A percentile compares a stretch with the other conserved stretches of the same genome.
Evolutionary conservation across 495 filamentous ascomycete genomes (phyloP).

Genomic region (Corynascus novoguineensis): DNA sequence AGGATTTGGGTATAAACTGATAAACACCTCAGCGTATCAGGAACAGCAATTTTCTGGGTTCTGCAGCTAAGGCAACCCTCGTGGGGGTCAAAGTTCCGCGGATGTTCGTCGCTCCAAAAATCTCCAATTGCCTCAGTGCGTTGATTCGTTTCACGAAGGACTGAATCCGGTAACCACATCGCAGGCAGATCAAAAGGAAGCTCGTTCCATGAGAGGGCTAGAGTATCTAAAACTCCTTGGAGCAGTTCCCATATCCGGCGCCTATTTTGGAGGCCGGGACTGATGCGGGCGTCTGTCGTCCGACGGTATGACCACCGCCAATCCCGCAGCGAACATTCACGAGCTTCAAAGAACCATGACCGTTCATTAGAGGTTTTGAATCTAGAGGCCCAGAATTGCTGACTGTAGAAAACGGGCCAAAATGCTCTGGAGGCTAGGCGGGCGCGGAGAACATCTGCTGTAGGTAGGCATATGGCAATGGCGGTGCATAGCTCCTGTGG

Average conservation of each 20-base stretch:
- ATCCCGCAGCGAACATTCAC: neutral
- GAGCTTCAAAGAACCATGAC: constrained; percentile 1
- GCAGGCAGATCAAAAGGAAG: neutral
- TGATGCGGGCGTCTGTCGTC: neutral
- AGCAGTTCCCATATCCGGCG: neutral
- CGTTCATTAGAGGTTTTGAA: neutral
- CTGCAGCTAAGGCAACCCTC: neutral
- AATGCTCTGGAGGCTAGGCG: neutral
- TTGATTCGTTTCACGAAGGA: neutral
- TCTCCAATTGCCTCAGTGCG: neutral
- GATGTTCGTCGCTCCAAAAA: neutral
- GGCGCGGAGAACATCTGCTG: neutral
- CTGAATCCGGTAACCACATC: neutral
- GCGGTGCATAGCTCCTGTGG: neutral
- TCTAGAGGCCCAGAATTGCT: neutral
- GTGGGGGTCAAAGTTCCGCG: neutral
- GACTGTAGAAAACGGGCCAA: neutral
- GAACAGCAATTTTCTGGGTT: neutral
- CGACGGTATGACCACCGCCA: constrained; percentile 1
- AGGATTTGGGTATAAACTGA: neutral
- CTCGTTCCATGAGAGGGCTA: neutral
- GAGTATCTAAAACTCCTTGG: neutral
- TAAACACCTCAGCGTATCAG: neutral
- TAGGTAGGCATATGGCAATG: neutral
- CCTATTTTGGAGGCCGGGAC: neutral